Percentiles rank a stretch among this genome's conserved stretches.
These are phyloP conservation scores for Candida loeiensis DNA, from an alignment of 805 yeast genomes.

Conservation along the genomic window DNA sequence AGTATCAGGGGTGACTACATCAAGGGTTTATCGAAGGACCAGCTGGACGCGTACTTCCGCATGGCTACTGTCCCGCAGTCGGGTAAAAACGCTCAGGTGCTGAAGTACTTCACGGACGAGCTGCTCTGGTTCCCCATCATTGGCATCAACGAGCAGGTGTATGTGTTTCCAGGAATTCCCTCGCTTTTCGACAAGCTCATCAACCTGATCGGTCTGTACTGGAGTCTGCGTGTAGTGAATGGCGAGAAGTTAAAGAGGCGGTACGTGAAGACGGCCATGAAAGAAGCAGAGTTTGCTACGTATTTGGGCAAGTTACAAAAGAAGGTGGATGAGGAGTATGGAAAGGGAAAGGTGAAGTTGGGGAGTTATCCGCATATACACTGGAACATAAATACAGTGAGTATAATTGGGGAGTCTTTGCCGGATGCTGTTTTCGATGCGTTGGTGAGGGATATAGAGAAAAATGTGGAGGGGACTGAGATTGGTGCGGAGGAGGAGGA, in stretches of 20 bases:
- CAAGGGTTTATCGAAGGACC: slow-evolving; percentile 35
- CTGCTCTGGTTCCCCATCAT: slow-evolving; percentile 84
- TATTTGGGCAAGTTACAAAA: slow-evolving; percentile 52
- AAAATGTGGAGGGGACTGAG: slow-evolving; percentile 45
- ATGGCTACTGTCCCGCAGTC: slow-evolving; percentile 74
- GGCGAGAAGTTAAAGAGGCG: slow-evolving; percentile 33
- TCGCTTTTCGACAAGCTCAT: slow-evolving; percentile 60
- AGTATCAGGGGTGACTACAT: slow-evolving; percentile 38
- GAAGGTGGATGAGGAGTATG: slow-evolving; percentile 23
- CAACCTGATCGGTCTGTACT: slow-evolving; percentile 37
- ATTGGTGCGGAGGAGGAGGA: slow-evolving; percentile 57
- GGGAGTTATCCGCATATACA: slow-evolving; percentile 84
- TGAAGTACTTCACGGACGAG: slow-evolving; percentile 40
- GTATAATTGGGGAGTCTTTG: slow-evolving; percentile 60
- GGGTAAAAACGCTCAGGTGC: slow-evolving; percentile 25
- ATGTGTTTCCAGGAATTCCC: slow-evolving; percentile 83
- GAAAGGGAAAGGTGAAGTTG: slow-evolving; percentile 49
- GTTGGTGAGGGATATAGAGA: slow-evolving; percentile 46
- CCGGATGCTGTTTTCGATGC: slow-evolving; percentile 29
- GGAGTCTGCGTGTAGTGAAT: slow-evolving; percentile 22
- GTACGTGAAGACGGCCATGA: slow-evolving; percentile 56
- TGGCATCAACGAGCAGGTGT: slow-evolving; percentile 58
- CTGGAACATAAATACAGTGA: slow-evolving; percentile 62
- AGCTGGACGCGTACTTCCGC: slow-evolving; percentile 57
- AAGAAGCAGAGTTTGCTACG: slow-evolving; percentile 71